phyloP scores from a whole-genome alignment of 495 filamentous ascomycete genomes.

The Thozetella sp. region DNA sequence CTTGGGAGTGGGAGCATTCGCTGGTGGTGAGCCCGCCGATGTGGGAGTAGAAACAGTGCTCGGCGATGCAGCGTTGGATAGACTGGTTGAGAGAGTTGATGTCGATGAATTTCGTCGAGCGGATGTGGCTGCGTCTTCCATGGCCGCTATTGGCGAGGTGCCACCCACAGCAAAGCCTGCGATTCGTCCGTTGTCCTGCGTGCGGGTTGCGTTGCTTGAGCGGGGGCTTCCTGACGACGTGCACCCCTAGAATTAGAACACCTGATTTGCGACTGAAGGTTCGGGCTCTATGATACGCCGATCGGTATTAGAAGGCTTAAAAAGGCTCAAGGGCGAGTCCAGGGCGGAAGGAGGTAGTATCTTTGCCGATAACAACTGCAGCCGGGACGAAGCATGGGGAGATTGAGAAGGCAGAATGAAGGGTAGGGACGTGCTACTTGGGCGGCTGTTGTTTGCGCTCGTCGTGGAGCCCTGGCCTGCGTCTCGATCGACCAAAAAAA shows the following conservation, averaged over 20 bases:
- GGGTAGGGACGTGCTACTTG: too few relatives aligned
- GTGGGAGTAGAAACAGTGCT: slow-evolving; percentile 24
- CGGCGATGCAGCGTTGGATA: slow-evolving; percentile 11
- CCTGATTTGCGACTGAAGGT: not conserved
- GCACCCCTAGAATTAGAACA: not conserved
- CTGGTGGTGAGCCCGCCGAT: slow-evolving; percentile 22
- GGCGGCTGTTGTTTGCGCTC: too few relatives aligned
- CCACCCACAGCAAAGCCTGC: not conserved
- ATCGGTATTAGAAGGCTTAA: not conserved
- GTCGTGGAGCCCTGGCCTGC: too few relatives aligned
- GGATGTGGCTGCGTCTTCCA: not conserved
- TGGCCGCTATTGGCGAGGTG: slow-evolving; percentile 1
- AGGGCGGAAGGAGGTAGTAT: too few relatives aligned
- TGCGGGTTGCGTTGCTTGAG: too few relatives aligned
- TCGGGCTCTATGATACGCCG: not conserved
- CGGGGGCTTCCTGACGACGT: too few relatives aligned
- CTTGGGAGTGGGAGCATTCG: slow-evolving; percentile 18
- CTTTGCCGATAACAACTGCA: too few relatives aligned
- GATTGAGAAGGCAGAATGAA: too few relatives aligned
- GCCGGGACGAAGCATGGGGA: too few relatives aligned
- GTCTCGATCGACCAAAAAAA: too few relatives aligned
- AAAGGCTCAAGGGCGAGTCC: too few relatives aligned
- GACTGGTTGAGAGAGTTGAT: slow-evolving; percentile 15
- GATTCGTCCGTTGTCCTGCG: not conserved
- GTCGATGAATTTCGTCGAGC: slow-evolving; percentile 1